Evolutionary conservation across 2,329 filamentous ascomycete species (phyloP).

Genomic region (Hymenoscyphus repandus): DNA sequence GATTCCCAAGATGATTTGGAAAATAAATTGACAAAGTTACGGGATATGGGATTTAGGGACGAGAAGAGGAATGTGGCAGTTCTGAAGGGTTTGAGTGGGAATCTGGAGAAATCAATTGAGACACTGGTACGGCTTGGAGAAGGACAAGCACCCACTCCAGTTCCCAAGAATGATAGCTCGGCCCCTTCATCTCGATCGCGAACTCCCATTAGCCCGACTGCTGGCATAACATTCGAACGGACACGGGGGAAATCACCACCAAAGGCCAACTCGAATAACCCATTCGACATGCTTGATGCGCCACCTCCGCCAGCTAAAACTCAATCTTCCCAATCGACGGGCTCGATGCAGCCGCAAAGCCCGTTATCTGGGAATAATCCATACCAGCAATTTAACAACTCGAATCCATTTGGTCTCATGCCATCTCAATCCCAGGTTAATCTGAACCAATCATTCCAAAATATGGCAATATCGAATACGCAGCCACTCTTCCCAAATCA

Average conservation of each 20-base stretch:
- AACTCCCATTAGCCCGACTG: slow-evolving; percentile 43
- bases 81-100: slow-evolving; percentile 76
- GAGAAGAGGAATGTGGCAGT: slow-evolving; percentile 75
- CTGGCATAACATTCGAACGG: slow-evolving; percentile 27
- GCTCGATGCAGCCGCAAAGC: slow-evolving; percentile 50
- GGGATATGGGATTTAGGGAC: slow-evolving; percentile 90
- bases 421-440: slow-evolving; percentile 38
- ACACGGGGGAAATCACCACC: slow-evolving; percentile 17
- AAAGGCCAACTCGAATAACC: slow-evolving; percentile 51
- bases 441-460: slow-evolving; percentile 62
- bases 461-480: slow-evolving; percentile 57
- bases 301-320: slow-evolving; percentile 45
- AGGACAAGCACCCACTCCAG: slow-evolving; percentile 41
- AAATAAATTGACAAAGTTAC: slow-evolving; percentile 68
- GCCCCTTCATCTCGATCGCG: slow-evolving; percentile 46
- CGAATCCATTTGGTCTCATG: slow-evolving; percentile 64
- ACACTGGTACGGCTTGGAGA: slow-evolving; percentile 79
- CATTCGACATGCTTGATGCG: slow-evolving; percentile 54
- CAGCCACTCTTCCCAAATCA: slow-evolving; percentile 70
- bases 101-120: slow-evolving; percentile 81
- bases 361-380: slow-evolving; percentile 23
- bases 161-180: slow-evolving; percentile 31
- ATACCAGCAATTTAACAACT: slow-evolving; percentile 31
- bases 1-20: slow-evolving; percentile 57
- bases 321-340: slow-evolving; percentile 61